Evolutionary conservation across 2,329 filamentous ascomycete species (phyloP), one percentile per base, ranked within the genome.

Genomic region (Exophiala spinifera): DNA sequence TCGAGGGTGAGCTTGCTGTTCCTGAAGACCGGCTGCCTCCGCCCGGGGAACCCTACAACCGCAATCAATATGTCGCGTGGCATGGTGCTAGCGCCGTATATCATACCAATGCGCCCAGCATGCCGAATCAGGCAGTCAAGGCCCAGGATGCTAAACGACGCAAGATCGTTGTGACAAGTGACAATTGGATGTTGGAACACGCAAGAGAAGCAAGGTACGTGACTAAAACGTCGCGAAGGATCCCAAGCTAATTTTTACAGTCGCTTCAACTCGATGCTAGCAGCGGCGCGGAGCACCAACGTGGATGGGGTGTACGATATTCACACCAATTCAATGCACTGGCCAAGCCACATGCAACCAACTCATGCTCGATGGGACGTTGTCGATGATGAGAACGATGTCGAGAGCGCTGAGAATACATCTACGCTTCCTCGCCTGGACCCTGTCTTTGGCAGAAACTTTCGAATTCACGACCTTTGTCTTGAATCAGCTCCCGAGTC

Each of bases 1-100:
- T 89, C 2, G 92, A 96, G 70, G 94, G 94, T 61, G 90, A 95
- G 68, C 70, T 97, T 20, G 94, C 91, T 15, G 94, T 97, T 66
- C 92, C 92, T 0, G 87, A 91, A 56, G 94, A 99, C 71, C 80
- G 79, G 56, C 80, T 91, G 39, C 82, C 91, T 21, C 80, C 81
- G 7, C 76, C 79, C n/a, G 88, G 87, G 36, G 87, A 95, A 68
- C 79, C 85, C n/a, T 99, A 99, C 79, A 96, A 99, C 78, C 91
- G 92, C 74, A 99, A 99, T 68, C 91, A 96, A 70, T 99, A 96
- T 67, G 94, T 99, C 23, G 94, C 94, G 23, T 99, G 94, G 94
- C 91, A 96, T 69, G 94, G 94, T 46, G 94, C 94, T 45, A 97
- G 92, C 70, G 86, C 89, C 36, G 94, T 99, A 20, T 99, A 99